Evolutionary conservation across 2,329 filamentous ascomycete species (phyloP).

Genomic region (Elsinoe arachidis): DNA sequence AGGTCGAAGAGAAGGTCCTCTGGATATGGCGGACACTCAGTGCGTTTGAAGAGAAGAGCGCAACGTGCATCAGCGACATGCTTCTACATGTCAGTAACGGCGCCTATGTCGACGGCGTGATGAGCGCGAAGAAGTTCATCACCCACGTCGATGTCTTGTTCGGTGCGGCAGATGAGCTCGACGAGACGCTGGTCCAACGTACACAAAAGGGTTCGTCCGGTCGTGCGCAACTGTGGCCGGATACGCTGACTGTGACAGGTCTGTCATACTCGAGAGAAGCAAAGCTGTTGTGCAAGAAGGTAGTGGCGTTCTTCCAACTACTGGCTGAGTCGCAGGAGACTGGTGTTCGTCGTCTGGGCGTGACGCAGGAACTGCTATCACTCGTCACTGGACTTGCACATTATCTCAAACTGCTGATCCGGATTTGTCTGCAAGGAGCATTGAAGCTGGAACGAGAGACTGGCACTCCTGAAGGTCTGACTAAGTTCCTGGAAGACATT

Average conservation of each 20-base stretch:
- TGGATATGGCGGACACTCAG: slow-evolving; percentile 97
- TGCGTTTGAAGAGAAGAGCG: slow-evolving; percentile 93
- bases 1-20: slow-evolving; percentile 95
- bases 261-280: slow-evolving; percentile 89
- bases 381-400: slow-evolving; percentile 93
- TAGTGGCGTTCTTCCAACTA: slow-evolving; percentile 93
- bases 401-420: slow-evolving; percentile 93
- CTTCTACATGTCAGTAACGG: slow-evolving; percentile 96
- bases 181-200: slow-evolving; percentile 58
- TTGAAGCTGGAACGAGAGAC: slow-evolving; percentile 84
- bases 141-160: slow-evolving; percentile 92
- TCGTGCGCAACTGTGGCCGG: slow-evolving; percentile 4
- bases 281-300: slow-evolving; percentile 99
- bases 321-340: slow-evolving; percentile 91
- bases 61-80: slow-evolving; percentile 98
- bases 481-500: slow-evolving; percentile 75
- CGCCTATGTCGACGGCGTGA: slow-evolving; percentile 86
- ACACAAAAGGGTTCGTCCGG: slow-evolving; percentile 62
- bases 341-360: slow-evolving; percentile 80
- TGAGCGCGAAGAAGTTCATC: slow-evolving; percentile 94
- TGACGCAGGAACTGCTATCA: slow-evolving; percentile 96
- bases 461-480: slow-evolving; percentile 62
- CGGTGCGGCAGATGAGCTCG: slow-evolving; percentile 74
- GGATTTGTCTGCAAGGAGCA: slow-evolving; percentile 90
- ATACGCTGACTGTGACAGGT: slow-evolving; percentile 27